Conservation (phyloP, 1,139 yeast genomes). For the Debaryomyces udenii region DNA sequence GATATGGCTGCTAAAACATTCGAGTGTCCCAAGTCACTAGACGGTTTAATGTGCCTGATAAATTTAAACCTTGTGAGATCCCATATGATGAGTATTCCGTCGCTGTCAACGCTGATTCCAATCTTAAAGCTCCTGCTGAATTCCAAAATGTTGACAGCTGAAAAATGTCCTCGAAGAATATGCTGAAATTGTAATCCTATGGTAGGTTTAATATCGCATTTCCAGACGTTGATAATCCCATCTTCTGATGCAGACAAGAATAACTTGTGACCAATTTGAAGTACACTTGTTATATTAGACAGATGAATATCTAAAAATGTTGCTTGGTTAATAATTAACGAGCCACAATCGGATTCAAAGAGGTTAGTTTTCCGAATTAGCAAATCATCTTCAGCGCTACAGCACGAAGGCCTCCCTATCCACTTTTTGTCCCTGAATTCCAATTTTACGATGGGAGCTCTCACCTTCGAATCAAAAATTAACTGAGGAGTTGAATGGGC, state of each 20-base stretch:
- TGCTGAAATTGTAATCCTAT: conserved; percentile 45
- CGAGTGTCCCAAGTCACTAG: conserved; percentile 13
- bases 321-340: conserved; percentile 45
- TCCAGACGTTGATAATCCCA: conserved; percentile 63
- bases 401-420: conserved; percentile 49
- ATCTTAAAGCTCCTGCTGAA: conserved; percentile 55
- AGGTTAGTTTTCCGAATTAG: conserved; percentile 37
- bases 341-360: conserved; percentile 32
- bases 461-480: conserved; percentile 40
- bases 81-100: conserved; percentile 60
- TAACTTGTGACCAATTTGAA: conserved; percentile 40
- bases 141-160: conserved; percentile 42
- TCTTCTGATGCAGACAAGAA: conserved; percentile 58
- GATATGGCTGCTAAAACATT: conserved; percentile 48
- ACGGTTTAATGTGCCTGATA: conserved; percentile 43
- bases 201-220: conserved; percentile 30
- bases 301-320: conserved; percentile 46
- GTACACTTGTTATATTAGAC: conserved; percentile 35
- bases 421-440: conserved; percentile 46
- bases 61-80: conserved; percentile 54
- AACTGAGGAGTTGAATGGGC: conserved; percentile 28
- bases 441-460: conserved; percentile 40
- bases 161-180: conserved; percentile 57
- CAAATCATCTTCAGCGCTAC: conserved; percentile 42
- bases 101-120: conserved; percentile 52